phyloP scores from a whole-genome alignment of 2,329 filamentous ascomycete genomes.

The Camillea tinctor region DNA sequence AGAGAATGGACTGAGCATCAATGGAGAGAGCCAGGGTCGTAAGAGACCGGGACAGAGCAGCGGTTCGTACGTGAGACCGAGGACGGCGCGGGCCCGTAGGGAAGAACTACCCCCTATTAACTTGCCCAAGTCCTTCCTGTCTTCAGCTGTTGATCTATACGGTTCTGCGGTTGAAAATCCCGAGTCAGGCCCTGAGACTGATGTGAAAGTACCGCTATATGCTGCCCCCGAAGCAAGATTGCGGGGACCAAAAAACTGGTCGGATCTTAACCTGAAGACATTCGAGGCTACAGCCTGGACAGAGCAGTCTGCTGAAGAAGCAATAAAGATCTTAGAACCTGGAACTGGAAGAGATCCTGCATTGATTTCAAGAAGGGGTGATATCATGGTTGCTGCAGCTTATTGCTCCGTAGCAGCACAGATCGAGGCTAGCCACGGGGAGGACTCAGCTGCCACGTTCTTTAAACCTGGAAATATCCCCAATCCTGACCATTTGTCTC shows the following conservation, averaged over 20 bases:
- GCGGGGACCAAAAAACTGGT: neutral
- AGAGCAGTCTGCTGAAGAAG: slow-evolving; percentile 6
- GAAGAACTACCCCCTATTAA: slow-evolving; percentile 50
- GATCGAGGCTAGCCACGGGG: slow-evolving; percentile 3
- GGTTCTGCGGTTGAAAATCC: slow-evolving; percentile 29
- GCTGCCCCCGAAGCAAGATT: neutral
- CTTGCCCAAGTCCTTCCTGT: slow-evolving; percentile 57
- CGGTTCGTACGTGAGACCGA: slow-evolving; percentile 19
- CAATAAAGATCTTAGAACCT: slow-evolving; percentile 6
- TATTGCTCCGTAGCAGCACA: slow-evolving; percentile 8
- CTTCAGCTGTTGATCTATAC: slow-evolving; percentile 46
- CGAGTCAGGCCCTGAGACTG: neutral
- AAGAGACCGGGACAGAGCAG: slow-evolving; percentile 20
- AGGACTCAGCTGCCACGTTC: slow-evolving; percentile 5
- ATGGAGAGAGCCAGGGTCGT: slow-evolving; percentile 25
- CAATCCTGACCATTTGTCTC: slow-evolving; percentile 5
- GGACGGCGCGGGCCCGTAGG: slow-evolving; percentile 27
- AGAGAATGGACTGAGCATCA: slow-evolving; percentile 15
- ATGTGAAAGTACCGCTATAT: neutral
- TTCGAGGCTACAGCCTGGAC: slow-evolving; percentile 16
- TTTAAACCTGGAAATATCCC: slow-evolving; percentile 3
- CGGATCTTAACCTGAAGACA: neutral
- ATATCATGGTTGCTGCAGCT: slow-evolving; percentile 11
- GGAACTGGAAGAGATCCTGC: neutral
- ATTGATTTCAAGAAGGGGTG: slow-evolving; percentile 7